Evolutionary conservation across 31 red algal species (phyloP).

Genomic region (Bonnemaisonia californica): DNA sequence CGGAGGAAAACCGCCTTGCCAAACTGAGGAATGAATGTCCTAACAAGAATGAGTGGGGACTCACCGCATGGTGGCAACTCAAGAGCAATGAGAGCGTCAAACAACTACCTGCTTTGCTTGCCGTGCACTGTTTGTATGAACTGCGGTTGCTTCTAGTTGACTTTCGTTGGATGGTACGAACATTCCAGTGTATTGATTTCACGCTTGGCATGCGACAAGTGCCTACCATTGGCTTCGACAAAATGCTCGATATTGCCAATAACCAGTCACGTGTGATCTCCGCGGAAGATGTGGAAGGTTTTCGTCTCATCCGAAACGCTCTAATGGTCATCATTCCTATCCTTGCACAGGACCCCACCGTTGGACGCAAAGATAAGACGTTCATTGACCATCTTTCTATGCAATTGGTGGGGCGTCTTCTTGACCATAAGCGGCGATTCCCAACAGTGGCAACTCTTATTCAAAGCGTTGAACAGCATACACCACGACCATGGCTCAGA

Average conservation of each 20-base stretch:
- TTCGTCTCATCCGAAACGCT: slow-evolving; percentile 48
- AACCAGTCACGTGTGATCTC: background rate
- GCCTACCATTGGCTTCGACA: slow-evolving; percentile 34
- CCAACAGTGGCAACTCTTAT: slow-evolving; percentile 27
- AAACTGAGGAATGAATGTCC: slow-evolving; percentile 24
- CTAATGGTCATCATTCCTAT: slow-evolving; percentile 50
- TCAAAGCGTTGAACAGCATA: slow-evolving; percentile 39
- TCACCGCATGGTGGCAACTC: slow-evolving; percentile 44
- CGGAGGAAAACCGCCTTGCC: slow-evolving; percentile 6
- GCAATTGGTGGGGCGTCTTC: slow-evolving; percentile 41
- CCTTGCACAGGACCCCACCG: slow-evolving; percentile 11
- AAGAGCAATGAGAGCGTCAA: background rate
- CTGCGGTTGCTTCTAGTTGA: slow-evolving; percentile 36
- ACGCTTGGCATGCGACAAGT: slow-evolving; percentile 34
- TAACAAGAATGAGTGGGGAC: slow-evolving; percentile 43
- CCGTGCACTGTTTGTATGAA: slow-evolving; percentile 18
- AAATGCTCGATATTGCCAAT: slow-evolving; percentile 16
- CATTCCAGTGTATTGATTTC: slow-evolving; percentile 45
- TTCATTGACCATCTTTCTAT: slow-evolving; percentile 40
- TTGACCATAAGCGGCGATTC: slow-evolving; percentile 38
- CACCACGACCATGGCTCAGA: slow-evolving; percentile 44
- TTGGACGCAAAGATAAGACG: background rate
- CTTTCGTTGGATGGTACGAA: slow-evolving; percentile 54
- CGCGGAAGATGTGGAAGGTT: slow-evolving; percentile 31
- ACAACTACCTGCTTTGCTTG: slow-evolving; percentile 19